Base-by-base conservation (phyloP, 208 protist genomes). In the Leishmania braziliensis region DNA sequence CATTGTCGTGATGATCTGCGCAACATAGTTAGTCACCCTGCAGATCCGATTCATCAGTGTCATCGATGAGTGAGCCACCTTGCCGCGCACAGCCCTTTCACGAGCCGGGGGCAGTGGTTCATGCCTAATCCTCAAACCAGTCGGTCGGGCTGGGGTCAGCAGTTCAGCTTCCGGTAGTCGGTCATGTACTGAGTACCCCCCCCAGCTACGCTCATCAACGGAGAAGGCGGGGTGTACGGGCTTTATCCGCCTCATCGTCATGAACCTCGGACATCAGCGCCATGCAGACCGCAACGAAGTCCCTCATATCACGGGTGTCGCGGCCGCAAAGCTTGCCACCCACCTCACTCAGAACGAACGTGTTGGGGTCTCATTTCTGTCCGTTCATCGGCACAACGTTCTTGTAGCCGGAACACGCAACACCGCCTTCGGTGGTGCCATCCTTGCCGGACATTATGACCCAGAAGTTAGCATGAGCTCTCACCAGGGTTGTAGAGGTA, bases 261-360 rank as follows among this genome's bases (percentile, higher is more conserved):
- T 83, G 33, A 88, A 82, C 63, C 81, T 79, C n/a, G 88, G 88
- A 46, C 14, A 63, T 78, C 46, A 90, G 77, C 2, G 89, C 75
- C 36, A 95, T 72, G 50, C 74, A 83, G 4, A 95, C 83, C 2
- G 91, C 89, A 51, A 93, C 66, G 74, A 93, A 92, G 53, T 85
- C 86, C 74, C 93, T 93, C 91, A 92, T 92, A 63, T 95, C 88
- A n/a, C 78, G 75, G 18, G 89, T 81, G 51, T 88, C 91, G 33
- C 89, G 86, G 10, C 89, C 89, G 79, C 89, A 93, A 62, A 93
- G 78, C 78, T 87, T 91, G 60, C 85, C 89, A 48, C 88, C 86
- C 73, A 56, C 76, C 78, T 95, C 91, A 23, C 82, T 86, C 79
- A 93, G 68, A 56, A 68, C 80, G 51, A 93, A 93, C 5, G 91